Conservation (phyloP, 306 rosid genomes). For the Rosa persica region DNA sequence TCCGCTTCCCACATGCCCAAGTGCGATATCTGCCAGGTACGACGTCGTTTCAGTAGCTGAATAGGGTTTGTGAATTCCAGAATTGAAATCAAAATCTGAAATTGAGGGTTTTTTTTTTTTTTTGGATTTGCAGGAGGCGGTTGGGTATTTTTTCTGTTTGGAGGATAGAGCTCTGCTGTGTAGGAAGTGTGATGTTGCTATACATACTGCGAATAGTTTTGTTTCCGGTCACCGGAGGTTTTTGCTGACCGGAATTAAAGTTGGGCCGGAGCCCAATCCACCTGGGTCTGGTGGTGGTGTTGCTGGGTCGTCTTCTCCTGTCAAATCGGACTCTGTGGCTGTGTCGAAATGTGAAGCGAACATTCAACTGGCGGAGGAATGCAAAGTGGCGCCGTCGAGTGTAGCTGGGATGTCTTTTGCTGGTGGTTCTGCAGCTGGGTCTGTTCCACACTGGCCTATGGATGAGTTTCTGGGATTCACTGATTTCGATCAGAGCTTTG, state of each 20-base stretch:
- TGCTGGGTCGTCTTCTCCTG: conserved; percentile 43
- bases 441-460: conserved; percentile 63
- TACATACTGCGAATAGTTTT: conserved; percentile 56
- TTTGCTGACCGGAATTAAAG: conserved; percentile 72
- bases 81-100: not conserved
- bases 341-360: conserved; percentile 37
- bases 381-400: conserved; percentile 41
- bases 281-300: conserved; percentile 23
- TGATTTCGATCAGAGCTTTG: conserved; percentile 59
- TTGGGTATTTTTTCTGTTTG: conserved; percentile 84
- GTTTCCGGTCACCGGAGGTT: conserved; percentile 66
- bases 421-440: conserved; percentile 64
- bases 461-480: conserved; percentile 66
- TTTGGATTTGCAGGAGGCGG: conserved; percentile 51
- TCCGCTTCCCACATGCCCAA: conserved; percentile 73
- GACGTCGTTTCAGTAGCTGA: not conserved
- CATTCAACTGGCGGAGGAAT: conserved; percentile 41
- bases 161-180: conserved; percentile 91
- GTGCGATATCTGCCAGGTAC: conserved; percentile 94
- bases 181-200: conserved; percentile 74
- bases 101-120: not conserved
- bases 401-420: conserved; percentile 35
- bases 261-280: conserved; percentile 53
- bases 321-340: conserved; percentile 40
- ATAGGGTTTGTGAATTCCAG: not conserved